phyloP scores from a whole-genome alignment of 345 rosid species.

The Eucalyptus curtisii region DNA sequence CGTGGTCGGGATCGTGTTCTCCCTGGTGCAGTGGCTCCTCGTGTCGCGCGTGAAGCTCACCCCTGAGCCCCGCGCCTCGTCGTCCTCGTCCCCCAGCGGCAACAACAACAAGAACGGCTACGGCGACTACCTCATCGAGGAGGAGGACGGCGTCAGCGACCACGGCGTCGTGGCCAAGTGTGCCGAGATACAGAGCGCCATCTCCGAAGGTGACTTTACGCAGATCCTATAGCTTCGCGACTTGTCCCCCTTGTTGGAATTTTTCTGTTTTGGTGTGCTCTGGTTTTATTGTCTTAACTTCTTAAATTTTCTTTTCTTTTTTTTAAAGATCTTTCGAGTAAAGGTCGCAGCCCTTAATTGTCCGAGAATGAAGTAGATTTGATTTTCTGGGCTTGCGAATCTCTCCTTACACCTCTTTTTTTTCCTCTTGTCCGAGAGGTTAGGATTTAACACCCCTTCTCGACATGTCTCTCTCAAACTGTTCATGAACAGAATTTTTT shows the following conservation, averaged over 20 bases:
- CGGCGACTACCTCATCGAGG: constrained; percentile 21
- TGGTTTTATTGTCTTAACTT: neutral
- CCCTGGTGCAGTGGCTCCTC: constrained; percentile 23
- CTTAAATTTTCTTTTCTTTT: neutral
- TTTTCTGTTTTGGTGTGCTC: neutral
- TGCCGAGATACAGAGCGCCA: constrained; percentile 31
- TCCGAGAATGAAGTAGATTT: neutral
- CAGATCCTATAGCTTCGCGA: neutral
- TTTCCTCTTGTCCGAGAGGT: neutral
- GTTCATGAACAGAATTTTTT: neutral
- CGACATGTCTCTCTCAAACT: neutral
- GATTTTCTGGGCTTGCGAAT: neutral
- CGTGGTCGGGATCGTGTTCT: constrained; percentile 21
- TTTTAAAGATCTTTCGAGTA: neutral
- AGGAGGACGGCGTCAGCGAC: constrained; percentile 26
- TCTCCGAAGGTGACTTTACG: constrained; percentile 19
- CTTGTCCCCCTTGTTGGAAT: neutral
- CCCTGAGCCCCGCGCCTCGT: neutral
- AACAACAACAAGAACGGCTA: constrained; percentile 11
- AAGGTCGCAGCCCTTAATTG: neutral
- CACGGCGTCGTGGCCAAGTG: constrained; percentile 14
- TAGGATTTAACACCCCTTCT: neutral
- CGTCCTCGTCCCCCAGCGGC: neutral
- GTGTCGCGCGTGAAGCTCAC: constrained; percentile 22
- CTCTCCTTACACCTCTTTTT: neutral